Base-by-base conservation (phyloP, 169 alveolate genomes). In the Plasmodium gonderi region DNA sequence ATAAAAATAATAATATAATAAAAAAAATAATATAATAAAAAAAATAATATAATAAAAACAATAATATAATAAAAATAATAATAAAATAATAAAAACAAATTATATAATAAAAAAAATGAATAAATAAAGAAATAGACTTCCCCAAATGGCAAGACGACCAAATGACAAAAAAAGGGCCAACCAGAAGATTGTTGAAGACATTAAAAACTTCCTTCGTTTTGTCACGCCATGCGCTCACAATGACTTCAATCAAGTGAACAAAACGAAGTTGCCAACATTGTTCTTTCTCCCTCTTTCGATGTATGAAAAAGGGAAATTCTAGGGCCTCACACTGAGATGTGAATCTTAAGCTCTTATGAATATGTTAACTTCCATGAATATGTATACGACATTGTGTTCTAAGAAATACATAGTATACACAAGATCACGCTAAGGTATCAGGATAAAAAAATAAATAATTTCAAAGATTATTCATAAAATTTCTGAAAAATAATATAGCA, bases 191-290 rank as follows among this genome's bases (percentile, higher is more conserved):
- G n/a, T 23, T 31, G 33, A 54, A 17, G 69, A 54, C 33, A 3
- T 8, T n/a, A 31, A 17, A 3, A 54, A 54, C 12, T 54, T 17
- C 69, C 69, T 31, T n/a, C 69, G 69, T 17, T 54, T 31, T 54
- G 69, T 54, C 69, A 54, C n/a, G 33, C 69, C 69, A 54, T 54
- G 69, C 69, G 33, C 69, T 54, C 33, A 31, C 69, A 54, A 54
- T 54, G 69, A 12, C 69, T 7, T 8, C 69, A 54, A 54, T 54
- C 33, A 54, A 54, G 69, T 2, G 69, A 9, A 31, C 31, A 54
- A 17, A 54, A 17, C 69, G 69, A 54, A 54, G 33, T 54, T 14
- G 33, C 23, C 69, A 54, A 12, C n/a, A 31, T 54, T 54, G 69
- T 17, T 9, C n/a, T n/a, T 17, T 31, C 12, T 9, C 3, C 69